Base-by-base conservation (phyloP, 1,284 basidiomycete species). In the Calocybe gambosa region DNA sequence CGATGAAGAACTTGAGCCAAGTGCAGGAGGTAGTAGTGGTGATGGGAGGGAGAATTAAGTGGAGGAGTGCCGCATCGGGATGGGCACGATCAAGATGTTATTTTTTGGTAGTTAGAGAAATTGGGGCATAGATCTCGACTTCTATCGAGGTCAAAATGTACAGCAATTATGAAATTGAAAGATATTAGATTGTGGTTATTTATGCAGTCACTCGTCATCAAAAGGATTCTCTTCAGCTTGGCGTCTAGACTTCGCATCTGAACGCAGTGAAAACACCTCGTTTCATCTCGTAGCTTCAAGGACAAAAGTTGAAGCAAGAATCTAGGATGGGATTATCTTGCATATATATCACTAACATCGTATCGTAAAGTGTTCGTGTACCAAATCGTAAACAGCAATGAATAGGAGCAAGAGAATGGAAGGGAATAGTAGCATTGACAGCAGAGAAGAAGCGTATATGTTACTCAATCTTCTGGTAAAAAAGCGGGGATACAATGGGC, bases 1-100 rank as follows among this genome's bases (percentile, higher is more conserved):
- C 42, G 79, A 82, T 50, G 80, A 82, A 50, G 78, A 79, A 50
- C 3, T n/a, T 13, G 29, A 31, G 9, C 51, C 57, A 6, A 47
- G 46, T 29, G 15, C 20, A 18, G 37, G 16, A 31, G 39, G 41
- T 16, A 38, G 35, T 39, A 42, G 50, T 15, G 46, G 44, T 16
- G 29, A 35, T 25, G 26, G 46, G 12, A 21, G 43, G 46, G 46
- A 37, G 41, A 42, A 28, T n/a, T 41, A 34, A 40, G 28, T 13
- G 26, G 25, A 5, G 25, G 25, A 26, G 25, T 9, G 25, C 9
- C 25, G n/a, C n/a, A n/a, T n/a, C n/a, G n/a, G n/a, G n/a, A n/a
- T n/a, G n/a, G n/a, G 51, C 31, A 39, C 19, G 40, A 36, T 21
- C 37, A 41, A 45, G 50, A 45, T 54, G 42, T 50, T 25, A 47